Base-by-base conservation (phyloP, 768 basidiomycete species). In the Panus rudis region DNA sequence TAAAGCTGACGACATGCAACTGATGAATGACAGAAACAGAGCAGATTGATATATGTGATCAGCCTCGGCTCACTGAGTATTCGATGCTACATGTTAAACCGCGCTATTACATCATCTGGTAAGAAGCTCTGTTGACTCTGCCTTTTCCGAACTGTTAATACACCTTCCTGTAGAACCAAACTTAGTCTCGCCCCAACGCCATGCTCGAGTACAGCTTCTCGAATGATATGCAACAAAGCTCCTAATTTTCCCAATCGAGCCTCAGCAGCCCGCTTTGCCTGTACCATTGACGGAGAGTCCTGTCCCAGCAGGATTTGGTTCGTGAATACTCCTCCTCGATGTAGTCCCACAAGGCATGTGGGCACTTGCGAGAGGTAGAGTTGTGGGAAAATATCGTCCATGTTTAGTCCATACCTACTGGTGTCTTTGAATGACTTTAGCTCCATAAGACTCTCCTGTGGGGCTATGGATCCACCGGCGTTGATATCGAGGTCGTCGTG, bases 311-410 rank as follows among this genome's bases (percentile, higher is more conserved):
- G 62, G 57, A 3, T 56, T n/a, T n/a, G n/a, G n/a, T n/a, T n/a
- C n/a, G n/a, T 51, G 58, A 87, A 86, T 1, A 28, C 59, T 1
- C 84, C 84, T 3, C 66, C 58, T 11, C 63, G 54, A 55, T 87
- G 84, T 31, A 72, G 61, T 0, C 73, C 84, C 41, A 84, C 62
- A 54, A 75, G 78, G 46, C 79, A 69, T 50, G 76, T 70, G 2
- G 70, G 62, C 0, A 80, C 85, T 54, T 81, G 79, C 6, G 85
- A 84, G 42, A 88, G 70, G 55, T 73, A 80, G 12, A 86, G 61
- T 54, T 86, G 84, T 0, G 78, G 75, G 56, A 78, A 84, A 1
- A 66, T 62, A 10, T 83, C 79, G 52, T 81, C 65, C 45, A 62
- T 39, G 7, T 25, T 4, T 6, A 21, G 25, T 13, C 32, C 28